Percentiles rank a stretch among this genome's conserved stretches.
These are phyloP conservation scores for Eucalyptus pumila DNA, from an alignment of 345 rosid species.

Conservation along the genomic window DNA sequence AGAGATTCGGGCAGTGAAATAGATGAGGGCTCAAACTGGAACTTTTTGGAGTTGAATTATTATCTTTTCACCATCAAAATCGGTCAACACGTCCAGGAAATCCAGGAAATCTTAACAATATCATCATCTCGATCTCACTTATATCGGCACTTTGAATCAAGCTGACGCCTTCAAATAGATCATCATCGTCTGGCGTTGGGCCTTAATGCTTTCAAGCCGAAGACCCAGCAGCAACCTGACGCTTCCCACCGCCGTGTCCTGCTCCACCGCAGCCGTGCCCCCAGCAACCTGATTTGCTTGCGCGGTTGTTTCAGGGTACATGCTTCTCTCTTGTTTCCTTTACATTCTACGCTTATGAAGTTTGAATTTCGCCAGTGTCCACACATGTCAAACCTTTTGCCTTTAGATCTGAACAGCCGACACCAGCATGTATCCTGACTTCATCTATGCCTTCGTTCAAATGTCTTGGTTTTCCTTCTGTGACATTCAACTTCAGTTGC, in stretches of 20 bases:
- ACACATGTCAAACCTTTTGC: not conserved
- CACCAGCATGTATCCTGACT: not conserved
- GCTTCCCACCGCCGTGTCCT: not conserved
- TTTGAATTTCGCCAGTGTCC: not conserved
- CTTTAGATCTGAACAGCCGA: not conserved
- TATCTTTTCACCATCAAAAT: too few relatives aligned
- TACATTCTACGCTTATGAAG: accelerated
- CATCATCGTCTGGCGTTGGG: not conserved
- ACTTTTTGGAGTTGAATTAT: not conserved
- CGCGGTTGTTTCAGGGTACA: not conserved
- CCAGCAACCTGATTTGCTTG: not conserved
- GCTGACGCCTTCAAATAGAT: not conserved
- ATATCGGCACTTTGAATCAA: not conserved
- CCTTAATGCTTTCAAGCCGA: not conserved
- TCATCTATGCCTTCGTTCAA: not conserved
- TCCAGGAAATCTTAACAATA: not conserved
- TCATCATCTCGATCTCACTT: not conserved
- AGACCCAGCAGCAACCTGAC: not conserved
- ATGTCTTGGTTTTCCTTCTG: not conserved
- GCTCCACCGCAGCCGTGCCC: not conserved
- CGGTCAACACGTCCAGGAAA: not conserved
- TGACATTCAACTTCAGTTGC: not conserved
- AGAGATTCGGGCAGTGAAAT: not conserved
- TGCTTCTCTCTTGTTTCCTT: too few relatives aligned
- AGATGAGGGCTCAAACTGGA: not conserved